These are phyloP conservation scores for Beverwykella pulmonaria DNA, from an alignment of 495 filamentous ascomycete species.

Conservation along the genomic window DNA sequence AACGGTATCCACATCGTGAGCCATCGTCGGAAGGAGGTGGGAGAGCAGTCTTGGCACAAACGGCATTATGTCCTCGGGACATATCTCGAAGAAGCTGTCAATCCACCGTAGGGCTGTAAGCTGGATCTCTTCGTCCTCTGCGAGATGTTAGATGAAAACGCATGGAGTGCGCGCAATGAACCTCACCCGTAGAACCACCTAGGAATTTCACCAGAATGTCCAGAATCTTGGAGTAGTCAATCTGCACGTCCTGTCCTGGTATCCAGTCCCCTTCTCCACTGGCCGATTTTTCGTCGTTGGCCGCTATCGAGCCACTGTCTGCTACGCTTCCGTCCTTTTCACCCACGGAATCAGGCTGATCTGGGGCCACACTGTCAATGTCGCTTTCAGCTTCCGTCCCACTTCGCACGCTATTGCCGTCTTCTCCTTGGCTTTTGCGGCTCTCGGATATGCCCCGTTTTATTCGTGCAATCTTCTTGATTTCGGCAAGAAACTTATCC, in stretches of 20 bases:
- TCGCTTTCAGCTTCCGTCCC: slow-evolving; percentile 26
- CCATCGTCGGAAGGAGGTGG: slow-evolving; percentile 91
- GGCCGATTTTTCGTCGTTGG: slow-evolving; percentile 62
- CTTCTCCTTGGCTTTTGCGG: slow-evolving; percentile 67
- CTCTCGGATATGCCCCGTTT: slow-evolving; percentile 92
- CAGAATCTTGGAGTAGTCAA: slow-evolving; percentile 88
- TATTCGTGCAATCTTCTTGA: slow-evolving; percentile 88
- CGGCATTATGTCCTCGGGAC: slow-evolving; percentile 92
- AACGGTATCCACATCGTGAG: slow-evolving; percentile 84
- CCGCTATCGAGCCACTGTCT: slow-evolving; percentile 53
- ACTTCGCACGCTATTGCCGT: slow-evolving; percentile 63
- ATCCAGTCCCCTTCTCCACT: slow-evolving; percentile 90
- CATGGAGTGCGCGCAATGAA: neutral
- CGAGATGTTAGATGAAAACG: slow-evolving; percentile 23
- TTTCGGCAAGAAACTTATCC: slow-evolving; percentile 91
- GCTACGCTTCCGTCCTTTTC: slow-evolving; percentile 48
- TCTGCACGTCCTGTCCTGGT: slow-evolving; percentile 93
- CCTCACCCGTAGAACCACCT: slow-evolving; percentile 68
- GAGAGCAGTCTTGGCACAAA: slow-evolving; percentile 91
- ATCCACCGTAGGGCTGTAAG: slow-evolving; percentile 93
- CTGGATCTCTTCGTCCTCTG: slow-evolving; percentile 88
- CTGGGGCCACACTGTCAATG: slow-evolving; percentile 20
- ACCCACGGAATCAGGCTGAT: slow-evolving; percentile 23
- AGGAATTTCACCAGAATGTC: slow-evolving; percentile 91
- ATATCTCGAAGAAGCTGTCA: slow-evolving; percentile 94